Evolutionary conservation across 2,329 filamentous ascomycete species (phyloP).

Genomic region (Trichoderma breve): DNA sequence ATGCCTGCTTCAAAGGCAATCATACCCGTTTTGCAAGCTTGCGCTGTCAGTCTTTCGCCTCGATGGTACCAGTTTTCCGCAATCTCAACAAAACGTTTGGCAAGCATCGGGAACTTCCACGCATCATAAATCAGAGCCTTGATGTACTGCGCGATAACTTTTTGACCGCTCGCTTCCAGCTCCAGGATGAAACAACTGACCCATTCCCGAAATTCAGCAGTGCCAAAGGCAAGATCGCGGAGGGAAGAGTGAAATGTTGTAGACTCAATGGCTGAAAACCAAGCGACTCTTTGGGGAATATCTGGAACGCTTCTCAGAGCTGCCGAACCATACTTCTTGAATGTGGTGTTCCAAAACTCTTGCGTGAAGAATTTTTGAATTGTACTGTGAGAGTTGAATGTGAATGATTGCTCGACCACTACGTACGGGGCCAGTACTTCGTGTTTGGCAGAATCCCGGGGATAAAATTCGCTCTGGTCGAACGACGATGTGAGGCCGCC

Average conservation of each 20-base stretch:
- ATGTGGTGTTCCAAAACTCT: conserved; percentile 29
- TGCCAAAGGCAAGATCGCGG: neutral
- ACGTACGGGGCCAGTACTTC: neutral
- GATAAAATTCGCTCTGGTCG: neutral
- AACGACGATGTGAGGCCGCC: neutral
- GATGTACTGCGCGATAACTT: conserved; percentile 24
- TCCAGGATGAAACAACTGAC: neutral
- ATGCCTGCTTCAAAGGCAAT: neutral
- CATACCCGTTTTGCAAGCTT: neutral
- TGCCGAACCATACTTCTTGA: conserved; percentile 28
- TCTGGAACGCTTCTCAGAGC: conserved; percentile 24
- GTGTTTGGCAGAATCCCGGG: neutral
- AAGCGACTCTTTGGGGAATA: conserved; percentile 25
- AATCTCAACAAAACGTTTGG: conserved; percentile 19
- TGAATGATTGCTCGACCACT: neutral
- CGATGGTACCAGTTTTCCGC: neutral
- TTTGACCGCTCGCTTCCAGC: neutral
- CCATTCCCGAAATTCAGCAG: neutral
- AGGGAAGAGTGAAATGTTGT: neutral
- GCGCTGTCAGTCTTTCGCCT: neutral
- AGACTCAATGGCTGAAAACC: conserved; percentile 16
- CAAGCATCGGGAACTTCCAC: conserved; percentile 22
- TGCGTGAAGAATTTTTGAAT: conserved; percentile 25
- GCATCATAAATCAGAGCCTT: conserved; percentile 24
- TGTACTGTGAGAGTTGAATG: conserved; percentile 23